These are phyloP conservation scores for Eimeria acervulina DNA, from an alignment of 169 alveolate genomes.

Conservation along the genomic window DNA sequence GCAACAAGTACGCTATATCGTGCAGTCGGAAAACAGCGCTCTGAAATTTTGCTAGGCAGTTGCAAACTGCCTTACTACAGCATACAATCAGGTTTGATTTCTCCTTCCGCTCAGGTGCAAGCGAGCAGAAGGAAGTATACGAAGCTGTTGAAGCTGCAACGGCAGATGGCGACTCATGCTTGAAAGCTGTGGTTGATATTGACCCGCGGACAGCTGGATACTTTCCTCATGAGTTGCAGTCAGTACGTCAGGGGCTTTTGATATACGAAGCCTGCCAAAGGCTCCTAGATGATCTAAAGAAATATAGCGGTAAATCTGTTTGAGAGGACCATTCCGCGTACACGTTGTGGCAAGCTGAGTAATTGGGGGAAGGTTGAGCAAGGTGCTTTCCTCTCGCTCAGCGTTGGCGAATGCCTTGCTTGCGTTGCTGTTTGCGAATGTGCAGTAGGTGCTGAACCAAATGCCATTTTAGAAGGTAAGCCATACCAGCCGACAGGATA, in stretches of 20 bases:
- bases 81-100: not conserved
- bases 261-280: slow-evolving; percentile 28
- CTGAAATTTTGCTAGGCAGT: too few relatives aligned
- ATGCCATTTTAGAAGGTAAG: slow-evolving; percentile 29
- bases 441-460: not conserved
- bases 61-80: not conserved
- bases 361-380: too few relatives aligned
- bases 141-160: slow-evolving; percentile 62
- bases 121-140: not conserved
- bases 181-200: not conserved
- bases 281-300: not conserved
- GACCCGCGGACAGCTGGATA: not conserved
- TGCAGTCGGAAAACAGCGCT: not conserved
- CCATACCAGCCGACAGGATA: not conserved
- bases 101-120: not conserved
- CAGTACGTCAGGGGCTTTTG: slow-evolving; percentile 61
- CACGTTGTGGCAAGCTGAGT: not conserved
- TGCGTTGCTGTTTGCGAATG: not conserved
- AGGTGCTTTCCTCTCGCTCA: not conserved
- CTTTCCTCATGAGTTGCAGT: slow-evolving; percentile 67
- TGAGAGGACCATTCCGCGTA: not conserved
- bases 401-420: not conserved
- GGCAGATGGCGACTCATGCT: slow-evolving; percentile 58
- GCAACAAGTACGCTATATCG: not conserved
- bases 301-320: not conserved